Conservation (phyloP, 768 basidiomycete genomes). For the Gyrodon lividus region DNA sequence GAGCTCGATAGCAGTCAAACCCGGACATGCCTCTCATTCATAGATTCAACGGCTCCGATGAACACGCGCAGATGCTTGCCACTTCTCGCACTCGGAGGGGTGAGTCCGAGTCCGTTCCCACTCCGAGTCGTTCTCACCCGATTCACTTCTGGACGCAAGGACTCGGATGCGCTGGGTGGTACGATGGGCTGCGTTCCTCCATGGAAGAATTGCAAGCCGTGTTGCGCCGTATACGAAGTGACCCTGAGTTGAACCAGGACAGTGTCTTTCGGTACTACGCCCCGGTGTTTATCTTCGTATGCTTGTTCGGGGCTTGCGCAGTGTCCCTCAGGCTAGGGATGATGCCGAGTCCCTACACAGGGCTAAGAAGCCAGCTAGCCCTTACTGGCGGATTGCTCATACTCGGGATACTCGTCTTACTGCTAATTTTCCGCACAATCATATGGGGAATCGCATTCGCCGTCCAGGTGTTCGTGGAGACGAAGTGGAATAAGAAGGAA, state of each 20-base stretch:
- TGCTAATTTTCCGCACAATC: not conserved
- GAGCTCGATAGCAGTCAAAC: too few species aligned
- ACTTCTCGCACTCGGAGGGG: not conserved
- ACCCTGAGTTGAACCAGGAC: slow-evolving; percentile 1
- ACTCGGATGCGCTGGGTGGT: too few species aligned
- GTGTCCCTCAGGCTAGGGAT: slow-evolving; percentile 1
- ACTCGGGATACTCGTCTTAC: not conserved
- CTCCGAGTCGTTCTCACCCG: not conserved
- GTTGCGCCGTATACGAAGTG: not conserved
- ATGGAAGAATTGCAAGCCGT: slow-evolving; percentile 2
- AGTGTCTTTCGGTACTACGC: slow-evolving; percentile 3
- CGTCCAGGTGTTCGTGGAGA: slow-evolving; percentile 1
- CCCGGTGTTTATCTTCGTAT: slow-evolving; percentile 3
- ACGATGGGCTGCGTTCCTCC: not conserved
- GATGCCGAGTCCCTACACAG: not conserved
- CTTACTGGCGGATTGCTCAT: not conserved
- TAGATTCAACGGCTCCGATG: slow-evolving; percentile 1
- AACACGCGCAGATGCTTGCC: slow-evolving; percentile 1
- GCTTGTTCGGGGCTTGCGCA: not conserved
- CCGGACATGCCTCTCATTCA: slow-evolving; percentile 11
- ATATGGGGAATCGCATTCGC: slow-evolving; percentile 1
- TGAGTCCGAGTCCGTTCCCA: not conserved
- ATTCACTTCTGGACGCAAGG: not conserved
- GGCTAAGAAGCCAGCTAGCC: not conserved
- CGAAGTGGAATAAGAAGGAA: not conserved